These are phyloP conservation scores for Elaeis guineensis DNA, from an alignment of 176 grass and related monocot species.

Conservation along the genomic window DNA sequence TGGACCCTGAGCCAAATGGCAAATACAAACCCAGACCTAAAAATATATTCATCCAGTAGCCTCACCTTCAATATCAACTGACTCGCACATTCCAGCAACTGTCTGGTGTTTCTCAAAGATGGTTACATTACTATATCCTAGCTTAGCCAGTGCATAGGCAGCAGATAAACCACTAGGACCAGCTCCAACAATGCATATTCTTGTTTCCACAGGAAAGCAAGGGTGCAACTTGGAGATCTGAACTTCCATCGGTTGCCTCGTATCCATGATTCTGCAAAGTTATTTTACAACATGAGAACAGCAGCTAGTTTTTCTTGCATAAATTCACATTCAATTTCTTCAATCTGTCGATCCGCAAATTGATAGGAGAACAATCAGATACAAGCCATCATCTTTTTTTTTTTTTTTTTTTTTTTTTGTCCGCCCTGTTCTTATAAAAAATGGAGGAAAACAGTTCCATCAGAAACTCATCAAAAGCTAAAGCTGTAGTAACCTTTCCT, in stretches of 20 bases:
- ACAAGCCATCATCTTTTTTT: no score
- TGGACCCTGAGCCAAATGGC: not conserved
- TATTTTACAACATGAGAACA: no score
- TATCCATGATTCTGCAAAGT: conserved; percentile 26
- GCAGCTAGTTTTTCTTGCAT: no score
- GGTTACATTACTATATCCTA: conserved; percentile 56
- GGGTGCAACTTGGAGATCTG: conserved; percentile 54
- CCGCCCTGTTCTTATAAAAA: no score
- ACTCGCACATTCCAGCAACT: conserved; percentile 71
- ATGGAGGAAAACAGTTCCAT: no score
- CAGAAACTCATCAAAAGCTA: no score
- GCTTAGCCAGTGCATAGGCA: conserved; percentile 58
- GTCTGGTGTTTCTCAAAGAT: conserved; percentile 48
- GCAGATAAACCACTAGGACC: conserved; percentile 59
- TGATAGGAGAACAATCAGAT: no score
- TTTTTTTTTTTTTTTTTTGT: no score
- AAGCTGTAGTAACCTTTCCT: no score
- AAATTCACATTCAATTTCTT: no score
- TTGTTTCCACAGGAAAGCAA: conserved; percentile 40
- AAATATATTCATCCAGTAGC: not conserved
- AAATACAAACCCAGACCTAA: not conserved
- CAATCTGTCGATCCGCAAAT: no score
- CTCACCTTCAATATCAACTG: conserved; percentile 53
- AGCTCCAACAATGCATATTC: conserved; percentile 52
- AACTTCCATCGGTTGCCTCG: conserved; percentile 39